phyloP scores from a whole-genome alignment of 2,329 filamentous ascomycete genomes.

The Bipolaris gigantea region DNA sequence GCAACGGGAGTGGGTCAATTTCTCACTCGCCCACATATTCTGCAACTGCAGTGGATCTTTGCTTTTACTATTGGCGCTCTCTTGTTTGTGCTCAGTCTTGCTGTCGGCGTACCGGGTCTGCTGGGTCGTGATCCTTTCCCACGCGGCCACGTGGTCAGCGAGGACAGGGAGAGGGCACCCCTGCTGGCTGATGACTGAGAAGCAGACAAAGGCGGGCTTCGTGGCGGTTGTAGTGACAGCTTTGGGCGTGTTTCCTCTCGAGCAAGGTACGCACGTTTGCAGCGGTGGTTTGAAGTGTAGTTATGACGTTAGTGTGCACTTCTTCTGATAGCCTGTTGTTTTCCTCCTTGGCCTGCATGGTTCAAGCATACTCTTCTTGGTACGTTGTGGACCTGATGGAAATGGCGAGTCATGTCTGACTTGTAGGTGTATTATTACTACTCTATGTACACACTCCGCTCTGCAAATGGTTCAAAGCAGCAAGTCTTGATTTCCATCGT shows the following conservation, averaged over 20 bases:
- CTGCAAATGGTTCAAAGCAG: conserved; percentile 21
- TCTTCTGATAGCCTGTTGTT: too few relatives aligned
- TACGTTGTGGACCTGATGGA: neutral
- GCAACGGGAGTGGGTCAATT: conserved; percentile 78
- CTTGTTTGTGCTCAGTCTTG: conserved; percentile 69
- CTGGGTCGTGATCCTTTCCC: conserved; percentile 61
- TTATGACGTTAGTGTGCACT: too few relatives aligned
- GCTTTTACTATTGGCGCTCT: conserved; percentile 79
- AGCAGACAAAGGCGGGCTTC: too few relatives aligned
- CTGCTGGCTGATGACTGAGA: conserved; percentile 48
- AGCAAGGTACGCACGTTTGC: neutral
- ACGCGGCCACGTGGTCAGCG: conserved; percentile 48
- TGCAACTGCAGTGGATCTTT: conserved; percentile 91
- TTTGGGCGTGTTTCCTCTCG: neutral
- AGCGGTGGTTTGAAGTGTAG: neutral
- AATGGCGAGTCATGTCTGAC: neutral
- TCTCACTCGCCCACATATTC: conserved; percentile 66
- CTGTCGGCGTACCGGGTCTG: conserved; percentile 65
- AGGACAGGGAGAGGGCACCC: conserved; percentile 58
- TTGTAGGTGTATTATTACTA: conserved; percentile 1
- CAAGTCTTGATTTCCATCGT: conserved; percentile 37
- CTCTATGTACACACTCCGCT: neutral
- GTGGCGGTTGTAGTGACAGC: neutral
- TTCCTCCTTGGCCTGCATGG: too few relatives aligned
- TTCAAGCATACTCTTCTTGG: neutral